These are phyloP conservation scores for Phytopythium chamaehyphon DNA, from an alignment of 352 stramenopile genomes.

Conservation along the genomic window DNA sequence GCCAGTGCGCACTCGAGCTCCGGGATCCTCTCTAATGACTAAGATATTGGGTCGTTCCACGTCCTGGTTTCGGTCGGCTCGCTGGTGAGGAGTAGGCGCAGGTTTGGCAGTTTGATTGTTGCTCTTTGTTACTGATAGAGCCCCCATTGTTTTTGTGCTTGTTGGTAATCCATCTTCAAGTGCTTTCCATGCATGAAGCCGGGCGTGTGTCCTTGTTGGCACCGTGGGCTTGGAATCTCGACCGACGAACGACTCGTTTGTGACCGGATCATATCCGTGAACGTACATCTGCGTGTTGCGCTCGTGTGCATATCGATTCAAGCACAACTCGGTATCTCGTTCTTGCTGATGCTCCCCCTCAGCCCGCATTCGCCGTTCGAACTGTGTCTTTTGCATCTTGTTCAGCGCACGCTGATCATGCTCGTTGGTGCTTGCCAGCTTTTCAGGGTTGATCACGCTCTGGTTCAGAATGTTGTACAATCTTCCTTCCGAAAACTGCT, in stretches of 20 bases:
- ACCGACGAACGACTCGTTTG: constrained; percentile 52
- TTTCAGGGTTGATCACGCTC: constrained; percentile 41
- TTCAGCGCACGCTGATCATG: constrained; percentile 46
- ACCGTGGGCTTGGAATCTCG: constrained; percentile 40
- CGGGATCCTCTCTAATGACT: background rate
- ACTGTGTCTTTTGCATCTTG: constrained; percentile 56
- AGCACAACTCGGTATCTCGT: constrained; percentile 34
- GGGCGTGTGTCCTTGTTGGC: constrained; percentile 40
- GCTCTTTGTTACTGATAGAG: background rate
- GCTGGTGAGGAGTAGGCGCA: background rate
- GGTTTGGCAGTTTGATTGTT: background rate
- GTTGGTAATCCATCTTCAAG: constrained; percentile 33
- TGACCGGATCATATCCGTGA: constrained; percentile 64
- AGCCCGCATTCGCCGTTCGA: constrained; percentile 45
- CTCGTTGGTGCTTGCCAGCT: constrained; percentile 33
- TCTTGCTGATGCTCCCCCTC: constrained; percentile 31
- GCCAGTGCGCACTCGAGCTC: background rate
- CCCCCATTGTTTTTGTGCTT: constrained; percentile 19
- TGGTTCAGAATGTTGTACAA: constrained; percentile 83
- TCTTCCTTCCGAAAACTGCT: constrained; percentile 64
- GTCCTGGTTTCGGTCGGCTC: background rate
- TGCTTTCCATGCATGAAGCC: constrained; percentile 39
- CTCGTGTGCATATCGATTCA: constrained; percentile 63
- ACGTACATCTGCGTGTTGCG: constrained; percentile 47
- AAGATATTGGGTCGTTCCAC: background rate